These are phyloP conservation scores for Stephania yunnanensis DNA, from an alignment of 164 flowering plant genomes.

Conservation along the genomic window DNA sequence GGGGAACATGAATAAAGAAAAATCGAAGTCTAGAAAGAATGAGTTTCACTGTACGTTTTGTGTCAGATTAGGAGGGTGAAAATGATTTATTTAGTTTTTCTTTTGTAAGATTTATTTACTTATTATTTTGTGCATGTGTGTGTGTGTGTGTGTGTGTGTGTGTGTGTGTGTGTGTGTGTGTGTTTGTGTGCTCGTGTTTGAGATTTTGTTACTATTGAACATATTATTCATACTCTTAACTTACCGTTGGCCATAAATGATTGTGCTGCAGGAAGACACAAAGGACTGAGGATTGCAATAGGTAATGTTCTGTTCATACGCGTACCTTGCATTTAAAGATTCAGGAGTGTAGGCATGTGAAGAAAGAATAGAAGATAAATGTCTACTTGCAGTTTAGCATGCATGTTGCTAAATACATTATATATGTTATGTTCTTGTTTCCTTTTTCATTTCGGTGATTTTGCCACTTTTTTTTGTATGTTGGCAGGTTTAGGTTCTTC, in stretches of 20 bases:
- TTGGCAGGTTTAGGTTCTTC: neutral
- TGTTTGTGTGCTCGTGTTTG: neutral
- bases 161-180: no score
- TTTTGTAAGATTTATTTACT: neutral
- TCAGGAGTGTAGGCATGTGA: no score
- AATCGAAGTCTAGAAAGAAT: neutral
- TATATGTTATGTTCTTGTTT: no score
- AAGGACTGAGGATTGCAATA: neutral
- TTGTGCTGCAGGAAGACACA: neutral
- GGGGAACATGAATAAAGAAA: no score
- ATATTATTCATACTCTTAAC: neutral
- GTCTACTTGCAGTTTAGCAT: no score
- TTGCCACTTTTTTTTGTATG: no score
- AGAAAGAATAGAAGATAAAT: no score
- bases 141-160: no score
- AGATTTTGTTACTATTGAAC: neutral
- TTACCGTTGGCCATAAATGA: neutral
- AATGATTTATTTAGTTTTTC: no score
- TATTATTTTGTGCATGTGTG: neutral
- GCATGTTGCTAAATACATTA: no score
- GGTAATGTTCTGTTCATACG: neutral
- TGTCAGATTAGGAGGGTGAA: neutral
- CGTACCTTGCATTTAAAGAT: no score
- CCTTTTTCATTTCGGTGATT: no score
- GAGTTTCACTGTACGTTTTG: neutral